Base-by-base conservation (phyloP, 2,329 filamentous ascomycete genomes). In the Atkinsonella texensis region DNA sequence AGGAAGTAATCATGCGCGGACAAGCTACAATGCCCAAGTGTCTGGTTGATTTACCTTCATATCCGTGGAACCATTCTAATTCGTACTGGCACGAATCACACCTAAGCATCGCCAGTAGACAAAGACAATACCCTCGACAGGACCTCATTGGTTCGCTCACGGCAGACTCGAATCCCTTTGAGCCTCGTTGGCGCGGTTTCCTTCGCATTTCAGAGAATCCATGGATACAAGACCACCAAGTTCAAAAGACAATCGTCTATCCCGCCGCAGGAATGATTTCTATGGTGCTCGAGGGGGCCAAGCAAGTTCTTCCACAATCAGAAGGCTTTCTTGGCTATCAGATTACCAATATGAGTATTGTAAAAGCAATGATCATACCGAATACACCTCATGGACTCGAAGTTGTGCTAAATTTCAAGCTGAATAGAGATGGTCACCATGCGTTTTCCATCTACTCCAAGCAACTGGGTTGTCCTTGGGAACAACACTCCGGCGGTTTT, bases 71-170 rank as follows among this genome's bases (percentile, higher is more conserved):
- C 32, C 76, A 79, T 53, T 61, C 65, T 28, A 74, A 69, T 28
- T 63, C 60, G 1, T 77, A 78, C 58, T 80, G 77, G 76, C 70
- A 75, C 53, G 76, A 80, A 53, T 73, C 73, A 1, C 70, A 74
- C 41, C 58, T 74, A 2, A 72, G 71, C 18, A 58, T 62, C 13
- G 65, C 70, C 11, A 69, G 69, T 46, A 69, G 75, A 2, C 70
- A 73, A 52, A 66, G 74, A 13, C 62, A 68, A 28, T 70, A 69
- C 49, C 68, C 70, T 2, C 67, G 75, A 11, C 70, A 74, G 43
- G 76, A 80, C 53, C 65, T 80, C 1, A 70, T 80, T 28, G 77
- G 77, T 0, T 65, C 70, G 1, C 70, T 66, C 0, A 68, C 68
- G 2, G 63, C 66, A 0, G 72, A 75, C 53, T 70, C 69, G 3